Base-by-base conservation (phyloP, 306 rosid genomes). In the Dalbergia oliveri region DNA sequence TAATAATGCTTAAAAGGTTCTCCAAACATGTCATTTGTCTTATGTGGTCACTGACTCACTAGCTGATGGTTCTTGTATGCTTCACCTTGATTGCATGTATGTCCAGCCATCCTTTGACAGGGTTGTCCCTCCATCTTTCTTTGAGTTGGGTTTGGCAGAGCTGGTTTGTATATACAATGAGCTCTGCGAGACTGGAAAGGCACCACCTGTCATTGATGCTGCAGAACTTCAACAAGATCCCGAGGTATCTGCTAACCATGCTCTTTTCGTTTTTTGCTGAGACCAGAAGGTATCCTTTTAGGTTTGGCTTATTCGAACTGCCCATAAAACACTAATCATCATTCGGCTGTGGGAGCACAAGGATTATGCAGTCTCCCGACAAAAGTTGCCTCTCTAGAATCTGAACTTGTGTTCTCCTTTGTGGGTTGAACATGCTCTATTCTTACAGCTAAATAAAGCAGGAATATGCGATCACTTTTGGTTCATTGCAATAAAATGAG, bases 101-200 rank as follows among this genome's bases (percentile, higher is more conserved):
- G 73, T 66, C 59, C 88, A 93, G 94, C 94, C 97, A 75, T 93
- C 97, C 83, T 91, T 89, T 83, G 90, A 86, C 73, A 87, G 88
- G 89, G 90, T 91, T 75, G 90, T 87, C 66, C 87, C 93, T 68
- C 84, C 91, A 47, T 82, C 97, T 69, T 92, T 91, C 80, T 49
- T n/a, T 65, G 94, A 93, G 84, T 81, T 93, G 81, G 93, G 97
- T 86, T 86, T 91, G 58, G 81, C 91, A 76, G 90, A 88, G n/a
- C 85, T 91, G 71, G 88, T 91, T 41, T 79, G 84, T 50, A 66
- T 93, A 62, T 89, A 88, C 86, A 88, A 81, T 18, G 97, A 89
- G 75, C 97, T 91, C 62, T 70, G 83, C 31, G 89, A 89, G 75
- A 69, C 84, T 75, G 97, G 97, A 81, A 84, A 72, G 79, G 84